A percentile compares a stretch with the other conserved stretches of the same genome.
phyloP scores from a whole-genome alignment of 73 alveolate genomes.

The Paramecium tetraurelia region DNA sequence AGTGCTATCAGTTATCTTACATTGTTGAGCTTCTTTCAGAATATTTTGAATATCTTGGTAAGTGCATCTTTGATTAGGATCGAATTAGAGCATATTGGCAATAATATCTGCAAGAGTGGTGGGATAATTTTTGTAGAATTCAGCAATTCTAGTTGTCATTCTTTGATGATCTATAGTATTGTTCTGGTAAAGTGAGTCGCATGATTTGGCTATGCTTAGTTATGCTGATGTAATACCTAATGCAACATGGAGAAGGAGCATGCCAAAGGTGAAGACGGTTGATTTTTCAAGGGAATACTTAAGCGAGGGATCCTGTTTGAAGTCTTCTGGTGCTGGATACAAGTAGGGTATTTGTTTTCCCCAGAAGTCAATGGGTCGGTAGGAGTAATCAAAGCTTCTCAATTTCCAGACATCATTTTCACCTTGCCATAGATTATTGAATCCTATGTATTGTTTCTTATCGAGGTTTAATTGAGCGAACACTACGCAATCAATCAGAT shows the following conservation, averaged over 20 bases:
- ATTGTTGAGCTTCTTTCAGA: neutral
- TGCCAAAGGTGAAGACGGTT: neutral
- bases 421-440: neutral
- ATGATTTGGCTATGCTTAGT: neutral
- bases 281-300: neutral
- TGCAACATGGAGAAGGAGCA: neutral
- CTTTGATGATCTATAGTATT: neutral
- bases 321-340: constrained; percentile 35
- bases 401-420: constrained; percentile 30
- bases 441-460: neutral
- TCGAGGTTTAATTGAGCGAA: neutral
- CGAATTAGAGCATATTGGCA: neutral
- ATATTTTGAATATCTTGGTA: neutral
- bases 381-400: neutral
- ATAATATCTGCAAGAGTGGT: neutral
- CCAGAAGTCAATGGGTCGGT: neutral
- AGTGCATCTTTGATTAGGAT: neutral
- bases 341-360: neutral
- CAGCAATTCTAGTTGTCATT: neutral
- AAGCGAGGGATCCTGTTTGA: neutral
- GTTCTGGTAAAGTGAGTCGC: neutral
- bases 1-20: neutral
- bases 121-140: neutral
- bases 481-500: neutral
- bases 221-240: neutral